Conservation (phyloP, 495 filamentous ascomycete species). For the Aspergillus nidulans region DNA sequence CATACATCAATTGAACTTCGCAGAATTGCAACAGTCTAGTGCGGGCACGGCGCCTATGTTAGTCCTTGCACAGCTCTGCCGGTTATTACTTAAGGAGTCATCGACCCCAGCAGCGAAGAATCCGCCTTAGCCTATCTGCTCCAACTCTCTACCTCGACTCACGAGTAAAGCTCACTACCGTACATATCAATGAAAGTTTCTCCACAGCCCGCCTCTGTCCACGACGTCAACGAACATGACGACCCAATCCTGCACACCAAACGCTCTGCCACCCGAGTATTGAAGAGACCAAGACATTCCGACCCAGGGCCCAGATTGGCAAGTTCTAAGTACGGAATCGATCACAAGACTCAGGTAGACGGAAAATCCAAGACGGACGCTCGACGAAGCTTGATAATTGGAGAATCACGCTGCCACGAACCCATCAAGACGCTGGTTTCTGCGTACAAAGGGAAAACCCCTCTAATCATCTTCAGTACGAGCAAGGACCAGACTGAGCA, state of each 20-base stretch:
- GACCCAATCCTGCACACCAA: conserved; percentile 15
- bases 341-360: too few relatives aligned
- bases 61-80: too few relatives aligned
- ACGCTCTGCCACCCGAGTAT: conserved; percentile 15
- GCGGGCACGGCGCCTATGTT: too few relatives aligned
- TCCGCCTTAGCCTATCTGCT: too few relatives aligned
- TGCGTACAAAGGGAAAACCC: background rate
- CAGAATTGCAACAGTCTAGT: too few relatives aligned
- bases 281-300: background rate
- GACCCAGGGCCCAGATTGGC: too few relatives aligned
- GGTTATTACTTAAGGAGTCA: too few relatives aligned
- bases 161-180: too few relatives aligned
- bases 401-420: conserved; percentile 3
- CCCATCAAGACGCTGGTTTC: conserved; percentile 5
- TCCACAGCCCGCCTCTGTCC: conserved; percentile 9
- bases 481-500: conserved; percentile 7
- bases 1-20: too few relatives aligned
- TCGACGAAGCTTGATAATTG: background rate
- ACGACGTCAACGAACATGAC: conserved; percentile 10
- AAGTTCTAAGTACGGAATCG: too few relatives aligned
- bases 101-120: too few relatives aligned
- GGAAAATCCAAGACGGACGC: background rate
- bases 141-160: too few relatives aligned
- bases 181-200: conserved; percentile 12
- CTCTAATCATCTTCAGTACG: conserved; percentile 14